Conservation (phyloP, 208 protist species). For the Trypanosoma mega region DNA sequence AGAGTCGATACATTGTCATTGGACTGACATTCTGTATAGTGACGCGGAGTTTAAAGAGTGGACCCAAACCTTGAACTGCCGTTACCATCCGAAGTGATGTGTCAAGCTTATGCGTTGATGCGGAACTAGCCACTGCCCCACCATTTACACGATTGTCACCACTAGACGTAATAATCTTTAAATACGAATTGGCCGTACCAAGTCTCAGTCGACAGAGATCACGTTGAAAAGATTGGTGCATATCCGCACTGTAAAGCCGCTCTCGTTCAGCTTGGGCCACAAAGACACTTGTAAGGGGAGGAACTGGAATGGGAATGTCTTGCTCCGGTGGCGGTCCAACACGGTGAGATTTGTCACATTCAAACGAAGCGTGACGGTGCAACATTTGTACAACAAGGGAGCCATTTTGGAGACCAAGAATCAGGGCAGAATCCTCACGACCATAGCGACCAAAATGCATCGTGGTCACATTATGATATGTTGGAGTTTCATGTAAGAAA, state of each 20-base stretch:
- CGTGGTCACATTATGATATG: conserved; percentile 73
- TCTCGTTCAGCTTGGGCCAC: conserved; percentile 92
- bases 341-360: conserved; percentile 27
- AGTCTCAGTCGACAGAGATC: conserved; percentile 91
- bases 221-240: conserved; percentile 92
- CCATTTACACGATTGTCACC: conserved; percentile 12
- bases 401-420: conserved; percentile 87
- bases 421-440: conserved; percentile 87
- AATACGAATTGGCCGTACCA: conserved; percentile 84
- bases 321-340: conserved; percentile 86
- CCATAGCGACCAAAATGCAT: conserved; percentile 93
- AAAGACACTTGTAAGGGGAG: conserved; percentile 93
- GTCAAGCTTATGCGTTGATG: not conserved
- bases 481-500: conserved; percentile 79
- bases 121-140: conserved; percentile 8
- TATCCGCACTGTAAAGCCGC: conserved; percentile 73
- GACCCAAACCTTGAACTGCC: conserved; percentile 91
- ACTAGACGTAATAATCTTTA: conserved; percentile 63
- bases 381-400: conserved; percentile 92
- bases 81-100: conserved; percentile 20
- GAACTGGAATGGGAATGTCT: conserved; percentile 91
- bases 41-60: conserved; percentile 86
- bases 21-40: conserved; percentile 78
- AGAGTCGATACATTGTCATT: conserved; percentile 48
- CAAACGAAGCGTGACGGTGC: conserved; percentile 78